Evolutionary conservation across 208 protist species (phyloP), one percentile per base, ranked within the genome.

Genomic region (Trypanosoma mega): DNA sequence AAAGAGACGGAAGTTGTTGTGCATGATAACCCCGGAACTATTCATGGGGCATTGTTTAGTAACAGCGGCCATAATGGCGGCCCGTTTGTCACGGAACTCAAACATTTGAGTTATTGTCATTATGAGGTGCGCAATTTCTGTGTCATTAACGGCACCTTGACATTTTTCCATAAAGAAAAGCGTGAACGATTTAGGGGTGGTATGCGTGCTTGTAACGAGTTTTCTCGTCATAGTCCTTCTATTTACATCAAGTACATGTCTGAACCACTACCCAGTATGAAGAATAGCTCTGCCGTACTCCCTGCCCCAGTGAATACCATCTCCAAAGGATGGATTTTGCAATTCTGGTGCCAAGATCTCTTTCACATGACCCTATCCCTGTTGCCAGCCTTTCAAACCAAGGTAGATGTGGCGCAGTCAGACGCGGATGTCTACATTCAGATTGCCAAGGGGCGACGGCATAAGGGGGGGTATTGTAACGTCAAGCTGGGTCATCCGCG

Each of bases 321-420:
- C 21, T 63, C 51, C 8, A 60, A 60, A 26, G 69, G 54, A 30
- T 76, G 69, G 69, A 72, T 76, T 30, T 44, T 76, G 18, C 54
- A 60, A 9, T 76, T 76, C 39, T 76, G 69, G 69, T 76, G 69
- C 48, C 69, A 76, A 24, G 69, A 76, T 62, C 52, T 76, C 12
- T 76, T 76, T 49, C 69, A 76, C 56, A 71, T 59, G 52, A 76
- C 69, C 21, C 62, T 76, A 26, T 53, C 63, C 12, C 41, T 76
- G 34, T 23, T 76, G 41, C 69, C 69, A 29, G 69, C 63, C 2
- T 71, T 71, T 60, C 52, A 65, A 29, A 67, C 63, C 1, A 76
- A 66, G 16, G 14, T 44, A 14, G 52, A n/a, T 8, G 12, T 61
- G 16, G 63, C 34, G 3, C 39, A 57, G 39, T 20, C 16, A 9